phyloP scores from a whole-genome alignment of 192 early-diverging fungal genomes.

The Entophlyctis luteolus region DNA sequence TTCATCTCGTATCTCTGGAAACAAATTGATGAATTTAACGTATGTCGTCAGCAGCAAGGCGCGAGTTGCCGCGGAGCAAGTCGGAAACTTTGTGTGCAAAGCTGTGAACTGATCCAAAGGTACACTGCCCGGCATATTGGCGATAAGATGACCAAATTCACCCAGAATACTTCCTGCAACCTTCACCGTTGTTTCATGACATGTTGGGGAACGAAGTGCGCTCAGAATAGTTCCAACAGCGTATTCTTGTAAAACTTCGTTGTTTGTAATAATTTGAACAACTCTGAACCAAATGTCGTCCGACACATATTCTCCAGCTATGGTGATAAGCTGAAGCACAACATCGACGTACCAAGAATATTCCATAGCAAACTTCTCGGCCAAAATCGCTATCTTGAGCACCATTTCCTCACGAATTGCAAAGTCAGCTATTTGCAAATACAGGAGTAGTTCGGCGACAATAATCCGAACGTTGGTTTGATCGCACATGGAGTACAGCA shows the following conservation, averaged over 20 bases:
- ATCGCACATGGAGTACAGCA: conserved; percentile 97
- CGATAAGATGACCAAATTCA: conserved; percentile 96
- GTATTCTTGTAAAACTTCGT: conserved; percentile 92
- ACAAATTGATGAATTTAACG: conserved; percentile 94
- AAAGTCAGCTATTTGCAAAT: conserved; percentile 83
- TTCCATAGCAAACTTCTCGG: conserved; percentile 96
- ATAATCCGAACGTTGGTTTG: conserved; percentile 76
- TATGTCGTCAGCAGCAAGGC: conserved; percentile 87
- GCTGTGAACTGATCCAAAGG: conserved; percentile 95
- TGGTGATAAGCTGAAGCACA: conserved; percentile 90
- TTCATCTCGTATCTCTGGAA: conserved; percentile 93
- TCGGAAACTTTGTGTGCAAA: conserved; percentile 84
- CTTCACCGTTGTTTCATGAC: conserved; percentile 93
- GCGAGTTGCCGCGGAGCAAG: conserved; percentile 73
- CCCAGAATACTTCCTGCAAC: conserved; percentile 95
- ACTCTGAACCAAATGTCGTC: conserved; percentile 98
- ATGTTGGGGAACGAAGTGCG: conserved; percentile 81
- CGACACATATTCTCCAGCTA: conserved; percentile 91
- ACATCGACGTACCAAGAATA: conserved; percentile 99
- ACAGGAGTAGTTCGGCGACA: conserved; percentile 87
- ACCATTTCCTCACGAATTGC: conserved; percentile 96
- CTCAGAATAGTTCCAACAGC: conserved; percentile 76
- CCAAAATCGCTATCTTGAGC: conserved; percentile 96
- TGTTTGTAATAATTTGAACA: conserved; percentile 93
- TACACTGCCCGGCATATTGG: conserved; percentile 74